Evolutionary conservation across 1,139 yeast genomes (phyloP).

Genomic region (Candida pseudoviswanathii): DNA sequence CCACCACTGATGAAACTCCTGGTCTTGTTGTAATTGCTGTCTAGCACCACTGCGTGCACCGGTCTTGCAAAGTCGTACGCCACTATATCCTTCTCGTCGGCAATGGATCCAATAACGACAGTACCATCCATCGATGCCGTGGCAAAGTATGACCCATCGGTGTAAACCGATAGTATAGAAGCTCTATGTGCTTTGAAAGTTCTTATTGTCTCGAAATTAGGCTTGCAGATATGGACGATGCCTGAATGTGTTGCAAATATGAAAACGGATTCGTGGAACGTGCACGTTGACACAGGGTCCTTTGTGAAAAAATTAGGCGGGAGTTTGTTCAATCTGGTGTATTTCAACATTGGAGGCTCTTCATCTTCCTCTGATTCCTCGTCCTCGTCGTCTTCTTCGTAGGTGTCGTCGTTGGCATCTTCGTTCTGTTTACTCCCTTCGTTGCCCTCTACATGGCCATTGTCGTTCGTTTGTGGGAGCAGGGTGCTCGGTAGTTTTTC

Average conservation of each 20-base stretch:
- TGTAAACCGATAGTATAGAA: constrained; percentile 69
- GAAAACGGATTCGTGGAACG: constrained; percentile 58
- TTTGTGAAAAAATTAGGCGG: constrained; percentile 68
- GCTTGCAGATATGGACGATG: constrained; percentile 63
- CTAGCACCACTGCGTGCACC: constrained; percentile 81
- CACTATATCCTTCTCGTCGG: constrained; percentile 62
- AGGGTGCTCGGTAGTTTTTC: neutral
- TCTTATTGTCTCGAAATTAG: constrained; percentile 60
- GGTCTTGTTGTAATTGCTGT: constrained; percentile 61
- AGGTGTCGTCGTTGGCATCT: constrained; percentile 10
- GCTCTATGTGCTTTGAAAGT: constrained; percentile 87
- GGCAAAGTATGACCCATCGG: constrained; percentile 76
- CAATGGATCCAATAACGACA: constrained; percentile 73
- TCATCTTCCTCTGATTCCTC: constrained; percentile 33
- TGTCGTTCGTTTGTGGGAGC: neutral
- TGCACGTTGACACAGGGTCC: constrained; percentile 77
- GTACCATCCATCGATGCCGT: constrained; percentile 95
- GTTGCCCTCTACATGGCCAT: neutral
- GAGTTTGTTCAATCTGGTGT: constrained; percentile 63
- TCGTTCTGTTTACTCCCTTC: neutral
- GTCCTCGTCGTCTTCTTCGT: constrained; percentile 15
- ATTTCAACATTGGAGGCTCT: constrained; percentile 76
- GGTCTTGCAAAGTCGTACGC: constrained; percentile 89
- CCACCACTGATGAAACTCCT: constrained; percentile 85
- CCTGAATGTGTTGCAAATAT: constrained; percentile 94